Base-by-base conservation (phyloP, 1,139 yeast genomes). In the Blastobotrys capitulatus region DNA sequence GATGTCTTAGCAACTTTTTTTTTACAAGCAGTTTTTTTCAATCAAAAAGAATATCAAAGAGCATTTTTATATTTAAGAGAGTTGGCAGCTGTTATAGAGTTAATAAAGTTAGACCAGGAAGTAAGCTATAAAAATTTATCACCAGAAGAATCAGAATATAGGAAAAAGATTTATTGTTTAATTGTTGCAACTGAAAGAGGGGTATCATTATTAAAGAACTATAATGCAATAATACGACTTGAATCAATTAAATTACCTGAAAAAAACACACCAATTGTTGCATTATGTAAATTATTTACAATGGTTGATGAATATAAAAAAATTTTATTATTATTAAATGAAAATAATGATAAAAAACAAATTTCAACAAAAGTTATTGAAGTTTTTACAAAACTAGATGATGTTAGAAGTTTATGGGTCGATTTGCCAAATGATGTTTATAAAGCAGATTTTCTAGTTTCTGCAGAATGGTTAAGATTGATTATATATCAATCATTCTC, bases 101-200 rank as follows among this genome's bases (percentile, higher is more conserved):
- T 54, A 25, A n/a, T 54, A 38, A 46, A 52, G 27, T 34, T 54
- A 8, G 57, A 54, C 42, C 44, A 47, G 9, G 55, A 54, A 40
- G 43, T 42, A 13, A 49, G 50, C 19, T 54, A 54, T 34, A 20
- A 8, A 10, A 39, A 19, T 10, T 31, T 49, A 32, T 27, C 36
- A 20, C 44, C 52, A n/a, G 46, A 34, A 10, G 47, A 37, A 5
- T 48, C 41, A 12, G 37, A 41, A 38, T 34, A 37, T 16, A 52
- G 45, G 26, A 48, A 54, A 22, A 41, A 36, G 16, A 38, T 55
- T n/a, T 55, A 42, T 38, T 54, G 49, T 40, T 43, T 46, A 7
- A 40, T 55, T n/a, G 47, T 29, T 25, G 46, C 49, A 22, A 51
- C 58, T 8, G 58, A 55, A 38, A 42, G 58, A 6, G 58, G 58